Conservation (phyloP, 169 alveolate genomes). For the Perkinsus chesapeaki region DNA sequence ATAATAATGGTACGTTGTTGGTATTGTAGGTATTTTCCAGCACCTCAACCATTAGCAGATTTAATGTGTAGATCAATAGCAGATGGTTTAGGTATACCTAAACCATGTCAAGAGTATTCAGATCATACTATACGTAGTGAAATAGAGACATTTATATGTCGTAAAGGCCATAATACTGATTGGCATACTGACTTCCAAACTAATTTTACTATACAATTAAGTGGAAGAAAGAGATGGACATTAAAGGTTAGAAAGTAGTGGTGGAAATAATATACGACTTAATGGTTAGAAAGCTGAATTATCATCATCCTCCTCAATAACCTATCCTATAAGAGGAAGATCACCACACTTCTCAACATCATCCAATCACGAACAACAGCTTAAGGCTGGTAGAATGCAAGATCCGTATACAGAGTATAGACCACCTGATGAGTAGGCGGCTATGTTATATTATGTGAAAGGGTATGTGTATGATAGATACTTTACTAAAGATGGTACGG, state of each 20-base stretch:
- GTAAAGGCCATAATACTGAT: conserved; percentile 6
- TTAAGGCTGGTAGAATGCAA: not conserved
- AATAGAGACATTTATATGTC: conserved; percentile 3
- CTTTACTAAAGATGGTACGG: not conserved
- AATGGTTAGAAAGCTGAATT: too few species aligned
- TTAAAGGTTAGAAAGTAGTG: not conserved
- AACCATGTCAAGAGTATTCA: not conserved
- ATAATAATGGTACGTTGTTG: not conserved
- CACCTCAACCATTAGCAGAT: not conserved
- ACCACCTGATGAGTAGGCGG: not conserved
- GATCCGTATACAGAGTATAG: not conserved
- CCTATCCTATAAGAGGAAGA: not conserved
- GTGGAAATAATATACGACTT: too few species aligned
- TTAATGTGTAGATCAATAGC: not conserved
- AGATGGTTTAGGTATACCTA: not conserved
- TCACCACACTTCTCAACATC: not conserved
- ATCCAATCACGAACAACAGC: not conserved
- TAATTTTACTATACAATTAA: conserved; percentile 5
- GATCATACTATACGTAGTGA: not conserved
- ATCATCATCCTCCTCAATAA: not conserved
- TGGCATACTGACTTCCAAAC: conserved; percentile 13
- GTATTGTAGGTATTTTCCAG: not conserved
- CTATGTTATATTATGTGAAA: not conserved
- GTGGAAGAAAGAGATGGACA: conserved; percentile 5
- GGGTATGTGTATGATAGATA: not conserved